Evolutionary conservation across 2,329 filamentous ascomycete species (phyloP), one percentile per base, ranked within the genome.

Genomic region (Helminthosporium solani): DNA sequence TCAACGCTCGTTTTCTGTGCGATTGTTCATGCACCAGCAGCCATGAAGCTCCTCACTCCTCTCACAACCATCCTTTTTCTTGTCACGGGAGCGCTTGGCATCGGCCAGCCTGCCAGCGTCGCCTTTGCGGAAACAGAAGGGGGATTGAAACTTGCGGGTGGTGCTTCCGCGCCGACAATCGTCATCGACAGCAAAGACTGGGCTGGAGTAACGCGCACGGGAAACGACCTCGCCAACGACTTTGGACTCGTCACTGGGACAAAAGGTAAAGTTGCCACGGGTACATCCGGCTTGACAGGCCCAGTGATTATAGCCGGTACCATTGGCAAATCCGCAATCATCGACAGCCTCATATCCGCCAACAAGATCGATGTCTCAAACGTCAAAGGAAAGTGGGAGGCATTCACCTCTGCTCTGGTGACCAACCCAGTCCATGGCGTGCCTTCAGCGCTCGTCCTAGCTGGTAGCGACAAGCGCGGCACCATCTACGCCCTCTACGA

Each of bases 401-500:
- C 83, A 0, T 88, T 85, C 60, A 72, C 75, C 18, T 82, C 78
- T 14, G 70, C 76, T 38, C 53, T 87, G 2, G 73, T 87, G 1
- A 63, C 75, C 2, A 69, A 75, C 21, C 84, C 85, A 0, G 59
- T 84, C 6, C 69, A 75, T 0, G 81, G 79, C 11, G 75, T 81
- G 14, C 54, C 74, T 0, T 73, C 71, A 40, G 84, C 84, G 1
- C 70, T 88, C 9, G 79, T 87, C 0, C 80, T 88, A 56, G 82
- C 79, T 7, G 84, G 69, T 7, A 83, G 80, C 53, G 84, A 88
- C 60, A 80, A 80, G 45, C 73, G 84, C 47, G 83, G 82, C 3
- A 80, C 82, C 2, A 85, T 88, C 42, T 88, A 77, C 55, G 85
- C 84, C 3, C 68, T 86, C 11, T 87, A 88, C 67, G 82, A 84